Evolutionary conservation across 352 stramenopile species (phyloP), one percentile per base, ranked within the genome.

Genomic region (Globisporangium polare): DNA sequence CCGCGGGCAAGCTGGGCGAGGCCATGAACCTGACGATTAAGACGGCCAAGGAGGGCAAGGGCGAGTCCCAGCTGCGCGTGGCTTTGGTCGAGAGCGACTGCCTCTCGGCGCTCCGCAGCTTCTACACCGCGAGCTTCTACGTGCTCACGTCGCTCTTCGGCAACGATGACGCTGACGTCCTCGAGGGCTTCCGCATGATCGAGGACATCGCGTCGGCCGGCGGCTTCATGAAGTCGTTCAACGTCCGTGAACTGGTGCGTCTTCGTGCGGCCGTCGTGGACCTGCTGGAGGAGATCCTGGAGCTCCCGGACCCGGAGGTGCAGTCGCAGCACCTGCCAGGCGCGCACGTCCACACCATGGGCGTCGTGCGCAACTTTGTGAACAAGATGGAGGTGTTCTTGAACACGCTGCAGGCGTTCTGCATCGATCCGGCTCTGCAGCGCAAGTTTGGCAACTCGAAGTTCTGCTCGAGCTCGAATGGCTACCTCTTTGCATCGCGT

Each of bases 341-440:
- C 15, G 73, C 77, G 0, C 74, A 70, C 41, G 79, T 93, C 15
- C 86, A 94, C 63, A 86, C 84, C 22, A 84, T 94, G 61, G 86
- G 86, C 55, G 79, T 93, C 39, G 90, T 91, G 29, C 86, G 86
- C 55, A 94, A 93, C 77, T 94, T 94, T 77, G 86, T 94, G n/a
- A 75, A 62, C 43, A 93, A 94, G 73, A 94, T 91, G 83, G 86
- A 94, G 39, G 67, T 67, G 1, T 86, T 95, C 55, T 54, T 95
- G 22, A 88, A 76, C 41, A 67, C 65, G 3, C 65, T 95, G 2
- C 82, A 88, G 53, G 64, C 64, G 22, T 95, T 95, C 62, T 92
- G 80, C 53, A 60, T 79, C 29, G 83, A 90, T 54, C 80, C 77
- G 15, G 72, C 66, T 26, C 39, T 90, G 46, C 76, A 83, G 62